Conservation (phyloP, 345 rosid genomes). For the Aegle marmelos region DNA sequence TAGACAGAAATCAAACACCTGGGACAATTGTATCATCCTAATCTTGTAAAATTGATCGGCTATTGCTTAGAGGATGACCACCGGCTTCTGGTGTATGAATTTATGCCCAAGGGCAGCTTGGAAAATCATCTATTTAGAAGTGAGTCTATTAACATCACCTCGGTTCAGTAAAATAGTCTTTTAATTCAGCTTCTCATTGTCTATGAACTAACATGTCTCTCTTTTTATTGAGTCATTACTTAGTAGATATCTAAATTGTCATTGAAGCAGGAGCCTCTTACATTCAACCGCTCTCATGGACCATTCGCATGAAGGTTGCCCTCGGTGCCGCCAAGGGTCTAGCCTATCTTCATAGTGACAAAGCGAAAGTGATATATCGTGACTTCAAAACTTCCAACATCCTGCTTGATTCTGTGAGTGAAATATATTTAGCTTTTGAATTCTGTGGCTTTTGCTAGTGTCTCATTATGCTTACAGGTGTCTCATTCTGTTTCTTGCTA, state of each 20-base stretch:
- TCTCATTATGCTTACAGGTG: not conserved
- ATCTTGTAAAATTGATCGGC: constrained; percentile 83
- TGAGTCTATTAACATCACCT: constrained; percentile 30
- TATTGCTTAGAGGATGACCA: constrained; percentile 95
- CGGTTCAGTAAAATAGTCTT: not conserved
- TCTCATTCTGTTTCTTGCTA: constrained; percentile 7
- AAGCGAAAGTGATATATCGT: constrained; percentile 82
- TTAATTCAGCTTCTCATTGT: not conserved
- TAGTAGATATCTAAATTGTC: not conserved
- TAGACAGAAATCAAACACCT: constrained; percentile 89
- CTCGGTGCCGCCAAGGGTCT: constrained; percentile 95
- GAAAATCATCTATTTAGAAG: constrained; percentile 87
- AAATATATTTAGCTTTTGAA: not conserved
- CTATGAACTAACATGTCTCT: not conserved
- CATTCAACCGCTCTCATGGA: constrained; percentile 85
- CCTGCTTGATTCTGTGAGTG: constrained; percentile 69
- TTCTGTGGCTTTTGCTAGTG: not conserved
- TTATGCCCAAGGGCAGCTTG: constrained; percentile 92
- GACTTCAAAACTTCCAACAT: constrained; percentile 88
- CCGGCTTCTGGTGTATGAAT: constrained; percentile 87
- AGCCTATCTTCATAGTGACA: constrained; percentile 83
- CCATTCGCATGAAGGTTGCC: constrained; percentile 71
- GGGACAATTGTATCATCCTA: constrained; percentile 79
- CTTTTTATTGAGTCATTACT: not conserved
- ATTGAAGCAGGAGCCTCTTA: constrained; percentile 48